Evolutionary conservation across 139 green algal species (phyloP).

Genomic region (Gonium pectorale): DNA sequence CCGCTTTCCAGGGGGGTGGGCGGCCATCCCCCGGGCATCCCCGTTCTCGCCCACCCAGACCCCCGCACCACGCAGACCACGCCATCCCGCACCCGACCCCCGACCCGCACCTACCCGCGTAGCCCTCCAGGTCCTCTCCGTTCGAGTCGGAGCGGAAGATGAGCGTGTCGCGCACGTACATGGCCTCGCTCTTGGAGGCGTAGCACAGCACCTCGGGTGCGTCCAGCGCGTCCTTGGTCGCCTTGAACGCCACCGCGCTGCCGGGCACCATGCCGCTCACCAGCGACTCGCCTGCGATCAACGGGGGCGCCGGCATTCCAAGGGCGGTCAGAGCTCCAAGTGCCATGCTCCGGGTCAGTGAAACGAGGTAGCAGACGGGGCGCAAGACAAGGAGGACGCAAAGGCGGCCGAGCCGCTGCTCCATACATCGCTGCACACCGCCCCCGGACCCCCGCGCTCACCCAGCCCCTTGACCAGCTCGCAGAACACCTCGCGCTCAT

Average conservation of each 20-base stretch:
- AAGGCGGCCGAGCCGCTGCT: too few species aligned
- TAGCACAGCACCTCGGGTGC: constrained; percentile 86
- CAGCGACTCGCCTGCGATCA: constrained; percentile 82
- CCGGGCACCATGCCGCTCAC: constrained; percentile 95
- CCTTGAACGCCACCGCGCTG: constrained; percentile 86
- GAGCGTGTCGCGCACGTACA: constrained; percentile 90
- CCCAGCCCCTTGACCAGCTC: constrained; percentile 96
- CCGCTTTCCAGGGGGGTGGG: too few species aligned
- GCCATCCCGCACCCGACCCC: too few species aligned
- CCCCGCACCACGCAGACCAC: too few species aligned
- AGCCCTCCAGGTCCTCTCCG: constrained; percentile 96
- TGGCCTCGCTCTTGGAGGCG: constrained; percentile 90
- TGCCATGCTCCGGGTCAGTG: too few species aligned
- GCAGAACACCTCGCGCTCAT: constrained; percentile 91
- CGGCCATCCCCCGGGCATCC: too few species aligned
- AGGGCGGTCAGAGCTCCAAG: too few species aligned
- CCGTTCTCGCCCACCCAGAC: too few species aligned
- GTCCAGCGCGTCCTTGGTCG: constrained; percentile 78
- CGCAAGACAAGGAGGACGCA: too few species aligned
- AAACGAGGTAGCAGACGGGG: too few species aligned
- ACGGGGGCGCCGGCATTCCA: too few species aligned
- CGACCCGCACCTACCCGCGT: constrained; percentile 72
- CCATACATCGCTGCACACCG: too few species aligned
- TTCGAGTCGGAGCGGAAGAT: constrained; percentile 97
- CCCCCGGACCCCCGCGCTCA: constrained; percentile 25